phyloP scores from a whole-genome alignment of 2,329 filamentous ascomycete genomes.

The Pleomassaria siparia region DNA sequence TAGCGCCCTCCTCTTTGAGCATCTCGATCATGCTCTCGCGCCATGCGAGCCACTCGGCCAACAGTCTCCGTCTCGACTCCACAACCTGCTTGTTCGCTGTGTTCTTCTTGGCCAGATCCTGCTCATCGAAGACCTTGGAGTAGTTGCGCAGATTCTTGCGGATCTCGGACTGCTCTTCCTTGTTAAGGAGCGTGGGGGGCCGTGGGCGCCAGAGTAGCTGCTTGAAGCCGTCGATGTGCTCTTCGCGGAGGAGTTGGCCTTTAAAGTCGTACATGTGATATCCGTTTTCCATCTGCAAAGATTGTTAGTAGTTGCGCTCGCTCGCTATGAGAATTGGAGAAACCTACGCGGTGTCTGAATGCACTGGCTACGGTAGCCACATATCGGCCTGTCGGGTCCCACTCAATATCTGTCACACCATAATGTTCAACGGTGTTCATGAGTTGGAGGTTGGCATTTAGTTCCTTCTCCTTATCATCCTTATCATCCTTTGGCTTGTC shows the following conservation, averaged over 20 bases:
- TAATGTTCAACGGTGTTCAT: conserved; percentile 96
- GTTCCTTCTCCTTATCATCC: conserved; percentile 86
- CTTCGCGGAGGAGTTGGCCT: conserved; percentile 84
- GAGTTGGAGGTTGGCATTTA: conserved; percentile 90
- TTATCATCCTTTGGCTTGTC: conserved; percentile 78
- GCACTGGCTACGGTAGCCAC: conserved; percentile 90
- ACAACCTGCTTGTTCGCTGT: conserved; percentile 93
- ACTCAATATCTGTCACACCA: conserved; percentile 95
- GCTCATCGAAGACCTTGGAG: conserved; percentile 90
- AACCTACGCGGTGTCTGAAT: conserved; percentile 90
- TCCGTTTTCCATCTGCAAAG: conserved; percentile 91
- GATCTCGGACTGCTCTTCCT: conserved; percentile 96
- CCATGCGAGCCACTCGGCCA: conserved; percentile 90
- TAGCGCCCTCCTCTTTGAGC: conserved; percentile 58
- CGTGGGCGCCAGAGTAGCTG: conserved; percentile 94
- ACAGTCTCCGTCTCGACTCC: conserved; percentile 76
- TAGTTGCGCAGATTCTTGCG: conserved; percentile 99
- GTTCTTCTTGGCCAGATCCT: conserved; percentile 89
- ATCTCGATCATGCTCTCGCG: conserved; percentile 71
- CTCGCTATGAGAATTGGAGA: neutral
- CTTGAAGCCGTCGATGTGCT: conserved; percentile 95
- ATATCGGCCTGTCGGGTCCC: conserved; percentile 95
- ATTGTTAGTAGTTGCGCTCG: conserved; percentile 14
- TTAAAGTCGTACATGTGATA: conserved; percentile 98
- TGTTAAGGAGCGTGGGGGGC: conserved; percentile 84